Evolutionary conservation across 129 eudicot genomes (phyloP).

Genomic region (Tagetes erecta): DNA sequence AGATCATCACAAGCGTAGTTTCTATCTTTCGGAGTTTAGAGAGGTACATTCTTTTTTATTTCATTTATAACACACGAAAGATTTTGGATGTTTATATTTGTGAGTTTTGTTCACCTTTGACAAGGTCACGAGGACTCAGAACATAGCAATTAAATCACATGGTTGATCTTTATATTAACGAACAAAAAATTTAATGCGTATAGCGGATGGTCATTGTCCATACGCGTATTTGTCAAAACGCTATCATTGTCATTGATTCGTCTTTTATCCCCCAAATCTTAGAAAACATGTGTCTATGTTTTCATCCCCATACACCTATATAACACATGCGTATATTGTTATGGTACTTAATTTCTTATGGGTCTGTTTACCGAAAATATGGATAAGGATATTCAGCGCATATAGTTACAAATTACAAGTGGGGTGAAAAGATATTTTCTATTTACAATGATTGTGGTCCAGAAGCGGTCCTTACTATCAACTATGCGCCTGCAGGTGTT

Average conservation of each 20-base stretch:
- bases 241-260: neutral
- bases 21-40: slow-evolving; percentile 43
- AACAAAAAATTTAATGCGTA: too few relatives aligned
- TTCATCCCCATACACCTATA: too few relatives aligned
- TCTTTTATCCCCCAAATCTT: slow-evolving; percentile 10
- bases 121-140: too few relatives aligned
- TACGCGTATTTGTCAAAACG: slow-evolving; percentile 6
- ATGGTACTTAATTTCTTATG: neutral
- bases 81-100: neutral
- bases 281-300: neutral
- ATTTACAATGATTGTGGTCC: slow-evolving; percentile 21
- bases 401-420: neutral
- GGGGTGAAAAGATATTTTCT: slow-evolving; percentile 11
- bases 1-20: slow-evolving; percentile 51
- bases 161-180: too few relatives aligned
- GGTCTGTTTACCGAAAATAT: too few relatives aligned
- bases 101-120: too few relatives aligned
- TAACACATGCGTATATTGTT: neutral
- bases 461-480: slow-evolving; percentile 1
- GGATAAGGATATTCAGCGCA: too few relatives aligned
- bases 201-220: neutral
- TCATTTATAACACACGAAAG: neutral
- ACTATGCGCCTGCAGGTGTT: neutral
- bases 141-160: too few relatives aligned
- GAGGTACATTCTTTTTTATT: slow-evolving; percentile 27